Evolutionary conservation across 1,284 basidiomycete species (phyloP), one percentile per base, ranked within the genome.

Genomic region (Cutaneotrichosporon cutaneum): DNA sequence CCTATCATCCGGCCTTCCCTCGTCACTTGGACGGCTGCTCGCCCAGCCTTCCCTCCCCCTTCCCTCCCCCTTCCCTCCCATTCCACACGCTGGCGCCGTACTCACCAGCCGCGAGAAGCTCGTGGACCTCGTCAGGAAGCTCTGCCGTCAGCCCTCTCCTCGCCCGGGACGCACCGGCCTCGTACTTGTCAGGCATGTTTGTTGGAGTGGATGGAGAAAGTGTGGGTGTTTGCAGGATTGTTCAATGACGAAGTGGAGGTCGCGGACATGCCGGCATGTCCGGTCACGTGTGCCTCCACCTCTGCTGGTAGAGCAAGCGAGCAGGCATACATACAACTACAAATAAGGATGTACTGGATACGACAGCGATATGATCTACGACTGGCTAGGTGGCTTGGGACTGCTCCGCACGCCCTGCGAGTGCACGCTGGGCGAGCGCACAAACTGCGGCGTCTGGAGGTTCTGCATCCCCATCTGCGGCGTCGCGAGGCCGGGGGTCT

Each of bases 401-500:
- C 56, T 58, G 52, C 45, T 55, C 21, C 61, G 45, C 36, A 62
- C 54, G 14, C 61, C 61, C 26, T 62, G 60, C 51, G 60, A 61
- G 24, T 63, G 62, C 11, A 63, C 58, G 45, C 62, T 63, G 9
- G 62, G 62, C 16, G 51, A 54, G 1, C 62, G 54, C 32, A 58
- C 62, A 48, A 63, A 63, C 44, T 63, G 61, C 9, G 54, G 54
- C 21, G 62, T 57, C 52, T 60, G 58, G 4, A 63, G 36, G 4
- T 42, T 54, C 55, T 56, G 55, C 62, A 63, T 63, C 18, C 42
- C 21, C 55, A 63, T 60, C 54, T 63, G 62, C 9, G 62, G 62
- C 16, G 62, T 63, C 18, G 48, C 53, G 13, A 59, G 39, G 18
- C 52, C 50, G 30, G 61, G 59, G 7, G 59, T 58, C 26, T 32